A percentile compares a stretch with the other conserved stretches of the same genome.
These are phyloP conservation scores for Coemansia sp. DNA, from an alignment of 192 early-diverging fungal species.

Conservation along the genomic window DNA sequence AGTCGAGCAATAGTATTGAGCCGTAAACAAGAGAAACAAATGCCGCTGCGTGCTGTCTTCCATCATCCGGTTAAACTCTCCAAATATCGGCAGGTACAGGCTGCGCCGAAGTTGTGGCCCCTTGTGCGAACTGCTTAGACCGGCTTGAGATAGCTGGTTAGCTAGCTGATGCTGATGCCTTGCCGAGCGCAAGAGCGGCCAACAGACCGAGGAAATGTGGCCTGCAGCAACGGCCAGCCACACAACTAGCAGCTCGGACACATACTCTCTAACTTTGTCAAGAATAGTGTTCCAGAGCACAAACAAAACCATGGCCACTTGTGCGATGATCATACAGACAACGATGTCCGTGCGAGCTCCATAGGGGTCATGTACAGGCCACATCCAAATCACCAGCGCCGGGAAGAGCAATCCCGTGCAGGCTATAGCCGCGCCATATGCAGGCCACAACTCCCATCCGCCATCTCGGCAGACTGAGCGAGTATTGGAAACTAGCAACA, in stretches of 20 bases:
- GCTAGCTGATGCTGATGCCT: conserved; percentile 1
- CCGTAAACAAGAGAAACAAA: conserved; percentile 23
- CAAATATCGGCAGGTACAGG: conserved; percentile 23
- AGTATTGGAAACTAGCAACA: neutral
- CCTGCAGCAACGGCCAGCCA: conserved; percentile 23
- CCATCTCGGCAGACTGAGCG: conserved; percentile 16
- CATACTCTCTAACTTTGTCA: conserved; percentile 2
- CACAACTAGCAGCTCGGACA: conserved; percentile 31
- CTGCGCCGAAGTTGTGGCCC: conserved; percentile 27
- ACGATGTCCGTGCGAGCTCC: conserved; percentile 18
- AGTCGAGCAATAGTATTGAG: conserved; percentile 25
- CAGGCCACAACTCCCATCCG: conserved; percentile 40
- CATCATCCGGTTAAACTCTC: conserved; percentile 24
- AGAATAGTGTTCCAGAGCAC: conserved; percentile 30
- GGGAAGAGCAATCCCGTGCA: conserved; percentile 20
- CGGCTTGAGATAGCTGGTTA: conserved; percentile 4
- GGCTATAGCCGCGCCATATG: conserved; percentile 23
- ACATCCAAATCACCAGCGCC: conserved; percentile 20
- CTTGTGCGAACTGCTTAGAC: conserved; percentile 21
- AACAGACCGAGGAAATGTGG: conserved; percentile 28
- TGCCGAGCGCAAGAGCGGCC: conserved; percentile 21
- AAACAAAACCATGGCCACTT: conserved; percentile 26
- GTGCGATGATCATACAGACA: conserved; percentile 21
- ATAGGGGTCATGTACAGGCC: conserved; percentile 22
- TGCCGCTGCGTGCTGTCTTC: conserved; percentile 18